Percentiles rank a stretch among this genome's conserved stretches.
Evolutionary conservation across 1,284 basidiomycete genomes (phyloP).

Genomic region (Apiotrichum domesticum): DNA sequence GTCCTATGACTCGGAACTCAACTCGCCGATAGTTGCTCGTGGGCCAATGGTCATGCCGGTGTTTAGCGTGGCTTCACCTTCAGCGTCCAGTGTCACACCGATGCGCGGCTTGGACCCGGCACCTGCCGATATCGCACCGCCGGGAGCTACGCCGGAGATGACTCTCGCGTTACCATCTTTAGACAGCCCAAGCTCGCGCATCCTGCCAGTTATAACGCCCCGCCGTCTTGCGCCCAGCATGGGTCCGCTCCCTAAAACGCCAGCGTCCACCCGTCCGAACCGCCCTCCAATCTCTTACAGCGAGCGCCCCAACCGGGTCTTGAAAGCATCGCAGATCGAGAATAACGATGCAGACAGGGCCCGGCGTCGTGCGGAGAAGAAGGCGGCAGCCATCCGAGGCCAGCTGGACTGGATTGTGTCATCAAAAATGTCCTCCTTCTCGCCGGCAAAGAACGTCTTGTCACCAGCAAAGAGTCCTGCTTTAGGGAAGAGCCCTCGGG

Average conservation of each 20-base stretch:
- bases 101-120: constrained; percentile 1
- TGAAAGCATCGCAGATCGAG: not conserved
- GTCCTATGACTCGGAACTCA: constrained; percentile 14
- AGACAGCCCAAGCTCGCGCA: constrained; percentile 1
- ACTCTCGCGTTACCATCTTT: constrained; percentile 1
- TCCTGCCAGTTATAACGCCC: not conserved
- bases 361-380: not conserved
- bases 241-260: not conserved
- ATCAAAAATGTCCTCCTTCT: not conserved
- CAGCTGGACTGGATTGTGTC: not conserved
- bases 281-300: not conserved
- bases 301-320: not conserved
- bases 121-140: too few species aligned
- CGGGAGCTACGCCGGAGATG: not conserved
- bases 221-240: not conserved
- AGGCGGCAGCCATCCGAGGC: not conserved
- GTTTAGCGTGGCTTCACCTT: constrained; percentile 6
- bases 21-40: constrained; percentile 28
- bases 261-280: not conserved
- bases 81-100: not conserved
- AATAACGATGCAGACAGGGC: not conserved
- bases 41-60: constrained; percentile 35
- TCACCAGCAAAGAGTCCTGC: too few species aligned
- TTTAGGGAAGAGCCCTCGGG: not conserved
- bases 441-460: not conserved